Evolutionary conservation across 1,284 basidiomycete species (phyloP), one percentile per base, ranked within the genome.

Genomic region (Moniliella sp.): DNA sequence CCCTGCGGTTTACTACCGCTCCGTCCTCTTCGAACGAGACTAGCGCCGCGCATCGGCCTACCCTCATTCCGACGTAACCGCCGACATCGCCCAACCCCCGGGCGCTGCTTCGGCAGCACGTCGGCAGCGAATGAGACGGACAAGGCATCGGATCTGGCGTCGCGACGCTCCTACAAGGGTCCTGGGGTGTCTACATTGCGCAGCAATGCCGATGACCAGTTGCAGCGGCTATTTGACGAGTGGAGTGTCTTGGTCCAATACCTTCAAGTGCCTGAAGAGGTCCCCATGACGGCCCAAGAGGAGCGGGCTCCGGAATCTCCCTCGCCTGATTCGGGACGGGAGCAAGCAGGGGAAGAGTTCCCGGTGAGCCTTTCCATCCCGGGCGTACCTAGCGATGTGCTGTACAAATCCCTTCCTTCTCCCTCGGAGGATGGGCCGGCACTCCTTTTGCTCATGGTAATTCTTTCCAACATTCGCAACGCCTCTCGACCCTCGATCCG

Each of bases 381-480:
- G 5, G 49, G 49, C n/a, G 18, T 53, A n/a, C 27, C 34, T 7
- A 25, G 31, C 2, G 39, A 38, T 19, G 30, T 31, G 8, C 38
- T 41, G 2, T 21, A 30, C 16, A 31, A 40, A 7, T 30, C 32
- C 2, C 37, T 25, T 2, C 29, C 25, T 5, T 34, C 35, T 1
- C 30, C 33, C 4, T 25, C 30, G 4, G 14, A 31, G 75, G 82
- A 83, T 51, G 77, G 78, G 0, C 74, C 78, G 0, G 76, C 79
- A 0, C 63, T 83, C 25, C 67, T 86, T 28, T 67, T 86, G 9
- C 68, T 84, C 11, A 77, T 82, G 0, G 67, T 94, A 4, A 68
- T 94, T 21, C 78, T 81, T 13, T 75, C 86, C 12, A 88, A 91
- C 46, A 70, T 94, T 18, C 73, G 91, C 25, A 88, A 84, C 49